These are phyloP conservation scores for Microglena sp. DNA, from an alignment of 139 green algal genomes.

Conservation along the genomic window DNA sequence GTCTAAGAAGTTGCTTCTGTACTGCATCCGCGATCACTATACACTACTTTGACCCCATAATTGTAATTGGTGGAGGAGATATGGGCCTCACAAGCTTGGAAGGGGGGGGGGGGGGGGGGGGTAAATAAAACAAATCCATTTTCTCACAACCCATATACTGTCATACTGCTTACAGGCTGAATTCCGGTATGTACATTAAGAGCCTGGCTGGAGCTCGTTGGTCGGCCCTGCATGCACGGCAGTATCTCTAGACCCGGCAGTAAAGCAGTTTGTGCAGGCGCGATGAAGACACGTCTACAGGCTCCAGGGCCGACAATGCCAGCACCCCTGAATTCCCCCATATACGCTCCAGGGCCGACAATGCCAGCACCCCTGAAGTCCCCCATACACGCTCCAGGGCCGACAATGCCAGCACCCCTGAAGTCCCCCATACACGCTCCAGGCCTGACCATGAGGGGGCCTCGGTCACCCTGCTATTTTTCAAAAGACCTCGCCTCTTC, in stretches of 20 bases:
- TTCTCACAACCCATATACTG: neutral
- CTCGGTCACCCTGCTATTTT: no score
- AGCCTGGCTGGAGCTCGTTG: neutral
- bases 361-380: neutral
- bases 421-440: neutral
- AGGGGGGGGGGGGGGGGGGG: neutral
- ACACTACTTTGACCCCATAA: neutral
- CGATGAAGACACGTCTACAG: neutral
- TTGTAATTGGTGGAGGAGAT: neutral
- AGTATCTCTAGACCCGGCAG: neutral
- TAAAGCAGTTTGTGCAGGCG: slow-evolving; percentile 9
- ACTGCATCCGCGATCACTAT: no score
- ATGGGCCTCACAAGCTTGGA: neutral
- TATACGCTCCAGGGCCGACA: neutral
- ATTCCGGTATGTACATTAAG: neutral
- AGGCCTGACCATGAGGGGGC: neutral
- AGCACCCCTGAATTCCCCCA: neutral
- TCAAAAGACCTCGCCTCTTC: no score
- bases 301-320: neutral
- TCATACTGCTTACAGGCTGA: neutral
- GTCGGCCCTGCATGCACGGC: neutral
- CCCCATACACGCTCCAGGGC: neutral
- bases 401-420: neutral
- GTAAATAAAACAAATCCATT: neutral
- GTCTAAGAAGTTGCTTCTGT: no score